Base-by-base conservation (phyloP, 2,329 filamentous ascomycete species). In the Graphilbum ipis-grandicollis region DNA sequence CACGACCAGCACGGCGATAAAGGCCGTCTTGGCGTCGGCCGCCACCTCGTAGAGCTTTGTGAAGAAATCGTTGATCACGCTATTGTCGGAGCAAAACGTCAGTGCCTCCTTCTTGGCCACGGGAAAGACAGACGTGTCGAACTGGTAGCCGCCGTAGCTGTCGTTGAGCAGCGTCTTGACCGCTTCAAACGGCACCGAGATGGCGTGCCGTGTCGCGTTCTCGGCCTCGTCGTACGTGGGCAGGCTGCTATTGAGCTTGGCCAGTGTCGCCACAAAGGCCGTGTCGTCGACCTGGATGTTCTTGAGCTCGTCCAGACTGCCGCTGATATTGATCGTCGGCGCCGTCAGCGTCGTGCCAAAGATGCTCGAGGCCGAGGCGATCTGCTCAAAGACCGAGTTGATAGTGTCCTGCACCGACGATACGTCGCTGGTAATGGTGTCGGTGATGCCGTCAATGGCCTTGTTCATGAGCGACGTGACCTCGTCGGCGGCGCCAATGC, bases 31-130 rank as follows among this genome's bases (percentile, higher is more conserved):
- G 33, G 81, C 80, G 17, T 69, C 67, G 37, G 66, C 58, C n/a
- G 78, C 71, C 32, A 84, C 63, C 19, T 71, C 58, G 35, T 73
- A 71, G 2, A 96, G 63, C 12, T 65, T 65, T 39, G 76, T 62
- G 55, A 98, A 98, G 62, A 96, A 96, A 44, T 75, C 65, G 50
- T 77, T 74, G 55, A 98, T 79, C 23, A 71, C 74, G 45, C 82
- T 69, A 57, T 90, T 84, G 51, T 84, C 74, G 31, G 83, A 83
- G 62, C 90, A 98, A 60, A 98, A 96, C 1, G 69, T 77, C 37
- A 98, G 64, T 28, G 74, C 62, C 55, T 92, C 69, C 60, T 93
- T 93, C 47, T 77, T 61, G 2, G 90, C 85, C 3, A 93, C 68
- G 0, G 86, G 84, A 47, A 98, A 88, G 9, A 79, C 57, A 12